phyloP scores from a whole-genome alignment of 2,329 filamentous ascomycete genomes.

The Pestalotiopsis sp. region DNA sequence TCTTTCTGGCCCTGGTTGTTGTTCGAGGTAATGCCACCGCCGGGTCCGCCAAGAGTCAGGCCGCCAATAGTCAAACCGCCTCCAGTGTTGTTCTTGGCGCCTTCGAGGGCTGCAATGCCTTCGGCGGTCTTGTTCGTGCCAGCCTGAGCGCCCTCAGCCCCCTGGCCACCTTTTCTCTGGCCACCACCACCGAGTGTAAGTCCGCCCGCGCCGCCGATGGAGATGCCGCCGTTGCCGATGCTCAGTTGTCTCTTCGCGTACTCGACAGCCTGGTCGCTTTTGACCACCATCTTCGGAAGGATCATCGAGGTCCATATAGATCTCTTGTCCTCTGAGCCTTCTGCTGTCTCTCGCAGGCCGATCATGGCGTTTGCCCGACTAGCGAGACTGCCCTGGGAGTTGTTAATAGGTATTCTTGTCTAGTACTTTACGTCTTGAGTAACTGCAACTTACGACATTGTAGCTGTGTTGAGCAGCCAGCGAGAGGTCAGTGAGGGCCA shows the following conservation, averaged over 20 bases:
- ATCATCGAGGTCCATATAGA: not conserved
- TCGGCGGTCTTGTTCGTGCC: slow-evolving; percentile 5
- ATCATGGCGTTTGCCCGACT: slow-evolving; percentile 16
- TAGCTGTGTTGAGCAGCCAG: not conserved
- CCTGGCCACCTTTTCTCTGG: not conserved
- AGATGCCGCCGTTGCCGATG: slow-evolving; percentile 1
- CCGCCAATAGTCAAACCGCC: slow-evolving; percentile 3
- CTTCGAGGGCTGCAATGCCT: not conserved
- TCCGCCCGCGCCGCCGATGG: slow-evolving; percentile 6
- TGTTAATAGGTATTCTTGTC: slow-evolving; percentile 1
- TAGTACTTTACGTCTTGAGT: not conserved
- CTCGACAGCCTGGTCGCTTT: not conserved
- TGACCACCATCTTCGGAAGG: slow-evolving; percentile 4
- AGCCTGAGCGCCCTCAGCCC: not conserved
- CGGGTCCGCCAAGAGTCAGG: not conserved
- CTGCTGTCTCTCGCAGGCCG: not conserved
- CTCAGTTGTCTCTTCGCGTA: slow-evolving; percentile 3
- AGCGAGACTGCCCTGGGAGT: slow-evolving; percentile 15
- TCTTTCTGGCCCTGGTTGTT: slow-evolving; percentile 2
- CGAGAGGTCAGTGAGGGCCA: slow-evolving; percentile 11
- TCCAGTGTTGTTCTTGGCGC: slow-evolving; percentile 4
- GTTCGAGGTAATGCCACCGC: slow-evolving; percentile 3
- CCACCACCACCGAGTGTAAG: slow-evolving; percentile 7
- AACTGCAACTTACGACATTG: not conserved
- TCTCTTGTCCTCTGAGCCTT: not conserved